Percentiles rank a stretch among this genome's conserved stretches.
Conservation (phyloP, 2,329 filamentous ascomycete species). For the Fusarium sp. region DNA sequence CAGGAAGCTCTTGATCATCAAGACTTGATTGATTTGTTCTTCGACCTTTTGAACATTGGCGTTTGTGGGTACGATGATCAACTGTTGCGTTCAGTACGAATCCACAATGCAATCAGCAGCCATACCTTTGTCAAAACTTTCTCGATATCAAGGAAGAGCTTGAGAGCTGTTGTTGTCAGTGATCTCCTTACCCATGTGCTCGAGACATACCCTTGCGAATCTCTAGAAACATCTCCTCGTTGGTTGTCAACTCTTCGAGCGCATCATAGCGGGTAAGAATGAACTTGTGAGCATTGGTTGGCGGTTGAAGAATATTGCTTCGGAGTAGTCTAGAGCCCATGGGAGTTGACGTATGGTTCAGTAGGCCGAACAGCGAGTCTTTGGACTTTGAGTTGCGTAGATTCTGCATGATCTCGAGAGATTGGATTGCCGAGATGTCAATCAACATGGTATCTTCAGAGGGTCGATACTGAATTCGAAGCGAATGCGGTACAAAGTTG, state of each 20-base stretch:
- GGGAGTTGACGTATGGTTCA: conserved; percentile 86
- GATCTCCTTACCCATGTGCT: no score
- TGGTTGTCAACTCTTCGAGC: conserved; percentile 81
- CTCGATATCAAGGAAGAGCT: conserved; percentile 80
- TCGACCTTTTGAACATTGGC: conserved; percentile 76
- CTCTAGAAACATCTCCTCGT: conserved; percentile 86
- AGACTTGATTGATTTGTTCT: conserved; percentile 84
- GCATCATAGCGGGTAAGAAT: conserved; percentile 82
- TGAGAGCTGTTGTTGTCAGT: conserved; percentile 65
- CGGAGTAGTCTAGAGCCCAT: conserved; percentile 89
- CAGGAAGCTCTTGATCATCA: conserved; percentile 87
- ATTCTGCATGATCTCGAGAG: conserved; percentile 92
- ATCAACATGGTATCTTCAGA: conserved; percentile 97
- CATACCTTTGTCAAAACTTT: conserved; percentile 79
- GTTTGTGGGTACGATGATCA: conserved; percentile 79
- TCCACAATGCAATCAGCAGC: rapidly evolving
- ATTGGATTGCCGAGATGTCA: conserved; percentile 86
- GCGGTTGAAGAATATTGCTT: conserved; percentile 89
- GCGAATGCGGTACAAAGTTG: conserved; percentile 79
- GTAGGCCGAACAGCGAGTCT: conserved; percentile 82
- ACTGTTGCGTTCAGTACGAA: conserved; percentile 54
- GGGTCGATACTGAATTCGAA: conserved; percentile 87
- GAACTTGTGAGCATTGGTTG: conserved; percentile 73
- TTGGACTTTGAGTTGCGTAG: conserved; percentile 80
- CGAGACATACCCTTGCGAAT: conserved; percentile 71